Conservation (phyloP, 192 early-diverging fungal species). For the Linnemannia hyalina region DNA sequence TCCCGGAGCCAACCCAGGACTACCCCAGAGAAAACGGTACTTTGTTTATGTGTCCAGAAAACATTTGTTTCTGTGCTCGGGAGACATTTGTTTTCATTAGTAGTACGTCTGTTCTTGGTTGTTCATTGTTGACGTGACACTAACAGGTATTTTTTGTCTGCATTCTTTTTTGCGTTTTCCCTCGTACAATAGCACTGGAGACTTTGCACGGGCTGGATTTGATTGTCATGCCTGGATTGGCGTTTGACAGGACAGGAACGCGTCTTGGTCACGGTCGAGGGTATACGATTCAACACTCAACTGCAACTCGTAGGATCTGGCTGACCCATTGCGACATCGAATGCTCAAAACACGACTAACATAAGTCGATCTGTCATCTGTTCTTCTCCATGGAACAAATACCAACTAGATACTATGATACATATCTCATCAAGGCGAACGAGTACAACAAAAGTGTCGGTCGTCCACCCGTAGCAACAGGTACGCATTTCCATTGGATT, state of each 20-base stretch:
- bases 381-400: neutral
- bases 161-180: neutral
- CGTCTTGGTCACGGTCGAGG: slow-evolving; percentile 77
- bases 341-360: neutral
- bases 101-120: neutral
- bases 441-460: slow-evolving; percentile 36
- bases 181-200: slow-evolving; percentile 58
- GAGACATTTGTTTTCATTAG: too few relatives aligned
- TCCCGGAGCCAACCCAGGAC: slow-evolving; percentile 71
- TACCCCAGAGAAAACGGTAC: slow-evolving; percentile 69
- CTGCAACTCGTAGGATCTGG: neutral
- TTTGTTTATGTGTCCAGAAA: neutral
- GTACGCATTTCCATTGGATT: slow-evolving; percentile 27
- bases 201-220: slow-evolving; percentile 64
- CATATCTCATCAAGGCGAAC: slow-evolving; percentile 59
- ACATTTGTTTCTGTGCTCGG: neutral
- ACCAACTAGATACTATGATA: slow-evolving; percentile 68
- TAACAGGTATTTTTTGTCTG: neutral
- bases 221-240: slow-evolving; percentile 73
- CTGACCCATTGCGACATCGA: neutral
- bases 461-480: slow-evolving; percentile 49
- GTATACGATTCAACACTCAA: slow-evolving; percentile 28
- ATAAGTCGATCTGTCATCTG: neutral
- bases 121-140: neutral
- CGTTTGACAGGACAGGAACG: slow-evolving; percentile 69